Base-by-base conservation (phyloP, 2,329 filamentous ascomycete species). In the Alternaria infectoria region DNA sequence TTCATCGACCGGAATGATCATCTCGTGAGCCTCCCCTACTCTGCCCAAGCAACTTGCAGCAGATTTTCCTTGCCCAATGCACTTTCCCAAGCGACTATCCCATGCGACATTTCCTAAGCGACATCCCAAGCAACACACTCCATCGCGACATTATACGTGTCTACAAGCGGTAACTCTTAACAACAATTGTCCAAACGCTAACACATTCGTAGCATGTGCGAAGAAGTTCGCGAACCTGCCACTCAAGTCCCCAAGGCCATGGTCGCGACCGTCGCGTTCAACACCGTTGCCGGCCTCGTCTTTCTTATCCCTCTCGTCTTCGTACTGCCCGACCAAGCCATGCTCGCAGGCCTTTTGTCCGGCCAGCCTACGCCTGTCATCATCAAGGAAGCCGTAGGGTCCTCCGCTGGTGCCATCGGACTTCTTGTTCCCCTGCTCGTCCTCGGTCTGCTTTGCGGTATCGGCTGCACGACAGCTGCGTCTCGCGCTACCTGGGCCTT, bases 1-100 rank as follows among this genome's bases (percentile, higher is more conserved):
- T 13, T 92, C 90, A 5, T 91, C 90, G 15, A 92, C 90, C 0
- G 91, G 91, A 80, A 93, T 93, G 91, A 90, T 93, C 62, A 90
- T 93, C 76, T 91, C 88, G 88, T 90, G 81, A 84, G 88, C 73
- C 67, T 69, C 64, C 75, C 72, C 68, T 63, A 68, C 65, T 67
- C 55, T 84, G 52, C 64, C 76, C 73, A 68, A 68, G 74, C 75
- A 74, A 72, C 76, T 59, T 57, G 66, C 57, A 63, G 43, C 60
- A 54, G 50, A 63, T 59, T 40, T 36, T 25, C 47, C 69, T 55
- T 64, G 64, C 68, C 68, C 67, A 56, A 66, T 57, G 64, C 68
- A 68, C 61, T 64, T 46, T 51, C 65, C 72, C 67, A 67, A 66
- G 65, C 69, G 66, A 65, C 70, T 59, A 50, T 61, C 57, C 56